A percentile compares a stretch with the other conserved stretches of the same genome.
Evolutionary conservation across 2,329 filamentous ascomycete species (phyloP).

Genomic region (Fusarium neocosmosporiellum): DNA sequence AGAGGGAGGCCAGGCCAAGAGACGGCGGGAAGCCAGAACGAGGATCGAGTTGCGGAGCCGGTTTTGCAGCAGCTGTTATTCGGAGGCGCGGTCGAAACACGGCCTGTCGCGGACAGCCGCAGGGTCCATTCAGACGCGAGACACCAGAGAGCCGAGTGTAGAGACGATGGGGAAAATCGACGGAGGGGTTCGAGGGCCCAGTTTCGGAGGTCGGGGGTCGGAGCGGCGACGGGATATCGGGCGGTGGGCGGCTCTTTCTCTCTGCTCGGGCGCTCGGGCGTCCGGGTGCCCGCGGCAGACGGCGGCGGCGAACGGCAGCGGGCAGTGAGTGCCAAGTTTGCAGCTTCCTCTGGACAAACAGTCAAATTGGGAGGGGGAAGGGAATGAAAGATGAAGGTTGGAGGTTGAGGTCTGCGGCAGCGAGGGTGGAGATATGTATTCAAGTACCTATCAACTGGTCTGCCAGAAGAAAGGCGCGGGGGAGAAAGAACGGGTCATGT

Average conservation of each 20-base stretch:
- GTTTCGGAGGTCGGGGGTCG: constrained; percentile 36
- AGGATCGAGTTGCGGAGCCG: constrained; percentile 1
- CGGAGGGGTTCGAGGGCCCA: constrained; percentile 25
- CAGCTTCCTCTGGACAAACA: constrained; percentile 4
- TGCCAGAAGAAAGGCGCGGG: constrained; percentile 16
- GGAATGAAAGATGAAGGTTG: constrained; percentile 20
- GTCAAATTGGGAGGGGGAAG: not conserved
- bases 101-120: constrained; percentile 39
- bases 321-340: constrained; percentile 3
- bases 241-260: constrained; percentile 36
- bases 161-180: constrained; percentile 12
- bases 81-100: constrained; percentile 43
- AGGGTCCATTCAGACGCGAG: constrained; percentile 43
- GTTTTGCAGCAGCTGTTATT: constrained; percentile 27
- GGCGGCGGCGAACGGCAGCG: constrained; percentile 35
- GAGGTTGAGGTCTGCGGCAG: constrained; percentile 23
- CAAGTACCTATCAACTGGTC: constrained; percentile 23
- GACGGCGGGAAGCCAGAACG: constrained; percentile 14
- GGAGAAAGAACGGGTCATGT: constrained; percentile 29
- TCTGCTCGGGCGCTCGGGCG: constrained; percentile 44
- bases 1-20: constrained; percentile 6
- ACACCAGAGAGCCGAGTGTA: constrained; percentile 30
- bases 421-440: constrained; percentile 26
- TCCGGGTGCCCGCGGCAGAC: constrained; percentile 43
- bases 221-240: constrained; percentile 31